Evolutionary conservation across 2,329 filamentous ascomycete genomes (phyloP).

Genomic region (Aschersonia sp.): DNA sequence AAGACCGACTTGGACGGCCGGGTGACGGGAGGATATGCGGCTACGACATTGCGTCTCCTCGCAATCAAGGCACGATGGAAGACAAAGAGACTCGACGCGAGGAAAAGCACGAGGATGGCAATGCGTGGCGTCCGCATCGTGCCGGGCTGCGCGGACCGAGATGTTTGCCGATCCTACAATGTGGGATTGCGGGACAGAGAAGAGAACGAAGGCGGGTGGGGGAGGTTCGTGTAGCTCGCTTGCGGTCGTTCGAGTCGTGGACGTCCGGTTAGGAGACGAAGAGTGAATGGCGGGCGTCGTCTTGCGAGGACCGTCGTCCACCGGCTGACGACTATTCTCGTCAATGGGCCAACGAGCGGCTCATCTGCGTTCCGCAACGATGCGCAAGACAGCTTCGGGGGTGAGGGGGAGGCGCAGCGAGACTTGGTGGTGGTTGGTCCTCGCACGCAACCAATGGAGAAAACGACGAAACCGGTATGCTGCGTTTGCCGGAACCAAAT

Average conservation of each 20-base stretch:
- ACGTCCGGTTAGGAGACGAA: background rate
- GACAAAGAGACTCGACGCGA: constrained; percentile 38
- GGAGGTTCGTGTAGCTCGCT: background rate
- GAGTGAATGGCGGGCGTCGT: background rate
- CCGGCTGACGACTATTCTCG: background rate
- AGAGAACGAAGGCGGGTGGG: background rate
- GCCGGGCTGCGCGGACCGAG: constrained; percentile 6
- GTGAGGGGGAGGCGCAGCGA: background rate
- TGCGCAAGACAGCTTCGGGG: background rate
- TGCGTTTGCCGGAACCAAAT: no score
- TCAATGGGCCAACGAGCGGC: background rate
- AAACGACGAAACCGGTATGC: no score
- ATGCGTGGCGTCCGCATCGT: constrained; percentile 41
- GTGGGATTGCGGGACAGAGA: background rate
- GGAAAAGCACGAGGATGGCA: constrained; percentile 38
- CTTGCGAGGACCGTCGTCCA: background rate
- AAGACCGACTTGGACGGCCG: constrained; percentile 14
- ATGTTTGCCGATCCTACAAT: background rate
- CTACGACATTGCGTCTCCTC: constrained; percentile 10
- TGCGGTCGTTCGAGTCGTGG: background rate
- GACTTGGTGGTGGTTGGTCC: background rate
- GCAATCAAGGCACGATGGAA: constrained; percentile 35
- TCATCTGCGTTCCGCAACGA: background rate
- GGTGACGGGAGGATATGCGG: constrained; percentile 9
- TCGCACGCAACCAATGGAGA: background rate